Conservation (phyloP, 305 asterid species). For the Caryopteris hybrid region DNA sequence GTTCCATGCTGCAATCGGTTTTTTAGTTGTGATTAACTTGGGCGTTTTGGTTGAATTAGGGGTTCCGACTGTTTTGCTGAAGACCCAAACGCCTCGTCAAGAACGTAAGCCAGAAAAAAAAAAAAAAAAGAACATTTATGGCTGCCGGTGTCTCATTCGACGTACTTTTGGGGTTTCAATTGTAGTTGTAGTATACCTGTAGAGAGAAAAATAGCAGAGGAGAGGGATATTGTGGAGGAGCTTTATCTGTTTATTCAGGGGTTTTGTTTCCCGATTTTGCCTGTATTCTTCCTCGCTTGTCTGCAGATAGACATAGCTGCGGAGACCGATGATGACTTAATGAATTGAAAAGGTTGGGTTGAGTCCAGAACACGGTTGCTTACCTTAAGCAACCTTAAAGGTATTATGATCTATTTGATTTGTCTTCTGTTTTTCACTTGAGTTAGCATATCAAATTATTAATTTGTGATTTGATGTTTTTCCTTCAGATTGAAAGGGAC, state of each 20-base stretch:
- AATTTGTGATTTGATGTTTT: too few species aligned
- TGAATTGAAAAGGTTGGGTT: conserved; percentile 96
- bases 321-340: too few species aligned
- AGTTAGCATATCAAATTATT: too few species aligned
- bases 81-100: too few species aligned
- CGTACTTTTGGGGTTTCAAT: conserved; percentile 20
- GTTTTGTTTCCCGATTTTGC: conserved; percentile 14
- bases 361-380: conserved; percentile 84
- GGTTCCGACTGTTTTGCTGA: conserved; percentile 34
- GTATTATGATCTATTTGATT: too few species aligned
- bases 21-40: conserved; percentile 22
- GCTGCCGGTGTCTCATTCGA: conserved; percentile 21
- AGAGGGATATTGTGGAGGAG: too few species aligned
- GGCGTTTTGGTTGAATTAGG: conserved; percentile 31
- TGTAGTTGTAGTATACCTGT: conserved; percentile 9
- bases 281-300: conserved; percentile 35
- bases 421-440: too few species aligned
- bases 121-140: background rate
- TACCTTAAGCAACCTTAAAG: conserved; percentile 71
- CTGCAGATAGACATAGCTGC: conserved; percentile 88
- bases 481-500: too few species aligned
- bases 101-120: too few species aligned
- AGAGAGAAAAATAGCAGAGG: conserved; percentile 12
- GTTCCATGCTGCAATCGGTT: too few species aligned
- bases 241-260: conserved; percentile 18